Base-by-base conservation (phyloP, 2,329 filamentous ascomycete species). In the Xylariaceae sp. region DNA sequence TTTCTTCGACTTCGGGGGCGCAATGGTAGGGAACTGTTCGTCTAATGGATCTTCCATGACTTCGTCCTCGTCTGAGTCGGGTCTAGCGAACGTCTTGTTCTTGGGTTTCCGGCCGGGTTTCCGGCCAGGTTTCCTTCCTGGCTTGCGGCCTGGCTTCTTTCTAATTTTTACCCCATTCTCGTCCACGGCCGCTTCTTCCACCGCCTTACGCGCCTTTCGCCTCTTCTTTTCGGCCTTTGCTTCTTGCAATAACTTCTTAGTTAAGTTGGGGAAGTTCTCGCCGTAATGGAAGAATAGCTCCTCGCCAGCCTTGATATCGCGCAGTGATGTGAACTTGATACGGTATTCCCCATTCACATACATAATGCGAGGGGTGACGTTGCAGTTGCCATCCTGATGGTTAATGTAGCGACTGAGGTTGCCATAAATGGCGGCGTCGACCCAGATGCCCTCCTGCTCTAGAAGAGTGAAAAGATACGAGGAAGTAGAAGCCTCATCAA, bases 361-460 rank as follows among this genome's bases (percentile, higher is more conserved):
- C 13, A 85, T 63, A 39, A 88, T 83, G 43, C 78, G 76, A 2
- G 85, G 77, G 13, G 69, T 74, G 44, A 81, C 77, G 49, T 82
- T 79, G 56, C 82, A 81, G 40, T 84, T 60, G 24, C 48, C 42
- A 1, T 73, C 72, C 12, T 85, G 82, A 53, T 91, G 86, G 61
- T 94, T 93, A 61, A 93, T 88, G 64, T 89, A 93, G 3, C 88
- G 80, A 35, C 85, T 83, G 49, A 90, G 81, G 59, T 91, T 93
- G 37, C 87, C 87, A 49, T 85, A 85, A 32, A 81, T 80, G 16
- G 84, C 86, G 6, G 82, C 83, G 57, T 93, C 88, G 15, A 93
- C 76, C 78, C 77, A 81, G 29, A 78, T 79, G 32, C 77, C 77
- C 49, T 80, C 77, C 16, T 75, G 67, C 43, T 81, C 77, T 13